Base-by-base conservation (phyloP, 352 stramenopile genomes). In the Pilasporangium apinafurcum region DNA sequence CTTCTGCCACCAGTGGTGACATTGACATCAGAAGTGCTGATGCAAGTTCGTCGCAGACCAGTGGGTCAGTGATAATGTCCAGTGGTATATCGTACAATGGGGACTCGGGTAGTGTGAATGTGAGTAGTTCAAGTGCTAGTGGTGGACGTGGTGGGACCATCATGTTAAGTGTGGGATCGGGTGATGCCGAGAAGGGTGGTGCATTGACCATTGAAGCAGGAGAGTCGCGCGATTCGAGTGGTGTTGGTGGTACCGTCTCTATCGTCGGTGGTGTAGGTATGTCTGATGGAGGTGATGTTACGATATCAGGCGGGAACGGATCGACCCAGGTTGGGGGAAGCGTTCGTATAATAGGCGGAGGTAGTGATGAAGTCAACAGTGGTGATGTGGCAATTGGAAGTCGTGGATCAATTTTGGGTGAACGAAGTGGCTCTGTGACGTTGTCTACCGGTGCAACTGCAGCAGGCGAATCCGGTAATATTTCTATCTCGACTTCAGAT, bases 401-500 rank as follows among this genome's bases (percentile, higher is more conserved):
- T 29, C 18, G 18, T 8, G 35, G 18, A 22, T 40, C 35, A 5
- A 22, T 18, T 40, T 30, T 28, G 16, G 25, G 7, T n/a, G 12
- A 17, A 10, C 31, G 30, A 17, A 33, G 37, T 17, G 42, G 42
- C 21, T 8, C 6, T 0, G 21, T 40, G 21, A 25, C 17, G 10
- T 22, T 48, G 13, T 18, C 17, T 9, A 25, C 41, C 12, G 41
- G 41, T 13, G 17, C 41, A 12, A 43, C 37, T 13, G 21, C 37
- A n/a, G 37, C 12, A 21, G 47, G 47, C 8, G 21, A 26, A 8
- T 57, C 49, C 4, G 49, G 49, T 16, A 36, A 43, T 30, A 35
- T 57, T 33, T 51, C 20, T 16, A 34, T 57, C n/a, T 14, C 32
- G 41, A 57, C 41, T 21, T 57, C 49, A 13, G 35, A 51, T 12